Percentiles rank a stretch among this genome's conserved stretches.
Conservation (phyloP, 176 grass and related monocot species). For the Tillandsia fasciculata region DNA sequence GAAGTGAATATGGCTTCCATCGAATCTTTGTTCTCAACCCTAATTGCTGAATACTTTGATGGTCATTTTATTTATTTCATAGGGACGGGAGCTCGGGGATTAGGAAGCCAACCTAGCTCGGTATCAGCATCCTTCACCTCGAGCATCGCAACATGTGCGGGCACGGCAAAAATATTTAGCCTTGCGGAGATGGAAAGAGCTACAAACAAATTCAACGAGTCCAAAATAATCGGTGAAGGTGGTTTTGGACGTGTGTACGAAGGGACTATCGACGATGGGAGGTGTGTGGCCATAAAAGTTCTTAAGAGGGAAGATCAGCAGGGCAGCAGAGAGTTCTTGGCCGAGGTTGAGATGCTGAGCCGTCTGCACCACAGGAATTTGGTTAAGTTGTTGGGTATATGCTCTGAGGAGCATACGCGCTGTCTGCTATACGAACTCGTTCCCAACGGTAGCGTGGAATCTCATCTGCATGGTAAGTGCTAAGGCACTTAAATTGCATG, state of each 20-base stretch:
- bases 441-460: conserved; percentile 89
- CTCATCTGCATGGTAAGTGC: conserved; percentile 73
- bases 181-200: conserved; percentile 80
- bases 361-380: conserved; percentile 95
- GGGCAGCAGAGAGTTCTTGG: conserved; percentile 81
- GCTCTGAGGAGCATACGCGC: conserved; percentile 54
- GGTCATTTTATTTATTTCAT: not conserved
- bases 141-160: conserved; percentile 69
- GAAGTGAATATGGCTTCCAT: not conserved
- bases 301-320: conserved; percentile 87
- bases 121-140: conserved; percentile 68
- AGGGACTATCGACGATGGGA: conserved; percentile 64
- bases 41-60: not conserved
- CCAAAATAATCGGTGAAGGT: conserved; percentile 89
- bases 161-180: conserved; percentile 71
- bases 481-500: conserved; percentile 1
- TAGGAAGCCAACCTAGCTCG: conserved; percentile 55
- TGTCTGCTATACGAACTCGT: conserved; percentile 94
- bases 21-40: not conserved
- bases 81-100: conserved; percentile 32
- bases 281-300: conserved; percentile 69
- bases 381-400: conserved; percentile 95
- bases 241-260: conserved; percentile 95
- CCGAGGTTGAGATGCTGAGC: conserved; percentile 99
- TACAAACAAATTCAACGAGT: conserved; percentile 67